These are phyloP conservation scores for Craterostigma plantagineum DNA, from an alignment of 257 asterid species.

Conservation along the genomic window DNA sequence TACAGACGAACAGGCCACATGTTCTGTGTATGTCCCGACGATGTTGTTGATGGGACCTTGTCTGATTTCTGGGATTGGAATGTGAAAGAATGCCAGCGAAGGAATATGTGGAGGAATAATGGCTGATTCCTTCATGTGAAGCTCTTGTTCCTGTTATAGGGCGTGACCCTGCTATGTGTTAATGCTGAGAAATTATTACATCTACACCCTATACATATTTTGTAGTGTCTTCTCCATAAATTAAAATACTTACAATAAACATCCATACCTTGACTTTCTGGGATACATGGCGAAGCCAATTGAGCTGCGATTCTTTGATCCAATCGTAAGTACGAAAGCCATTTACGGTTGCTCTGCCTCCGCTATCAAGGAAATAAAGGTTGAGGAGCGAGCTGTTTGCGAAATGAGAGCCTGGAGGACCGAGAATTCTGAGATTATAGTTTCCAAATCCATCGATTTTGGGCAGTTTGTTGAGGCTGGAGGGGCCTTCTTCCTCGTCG, in stretches of 20 bases:
- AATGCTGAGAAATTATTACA: too few relatives aligned
- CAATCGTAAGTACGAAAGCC: slow-evolving; percentile 70
- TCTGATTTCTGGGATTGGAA: slow-evolving; percentile 80
- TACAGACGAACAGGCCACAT: slow-evolving; percentile 52
- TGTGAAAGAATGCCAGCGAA: slow-evolving; percentile 81
- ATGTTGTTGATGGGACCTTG: slow-evolving; percentile 45
- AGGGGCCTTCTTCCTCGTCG: slow-evolving; percentile 14
- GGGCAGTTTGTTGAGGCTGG: slow-evolving; percentile 11
- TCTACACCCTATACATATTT: too few relatives aligned
- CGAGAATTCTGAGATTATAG: slow-evolving; percentile 52
- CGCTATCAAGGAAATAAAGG: slow-evolving; percentile 82
- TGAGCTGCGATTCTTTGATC: slow-evolving; percentile 88
- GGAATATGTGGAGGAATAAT: slow-evolving; percentile 16
- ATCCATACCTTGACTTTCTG: slow-evolving; percentile 29
- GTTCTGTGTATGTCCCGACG: slow-evolving; percentile 44
- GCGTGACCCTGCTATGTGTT: slow-evolving; percentile 3
- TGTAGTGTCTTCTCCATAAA: too few relatives aligned
- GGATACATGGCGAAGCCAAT: slow-evolving; percentile 58
- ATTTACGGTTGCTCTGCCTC: slow-evolving; percentile 62
- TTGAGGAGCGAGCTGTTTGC: slow-evolving; percentile 59
- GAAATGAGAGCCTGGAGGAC: slow-evolving; percentile 56
- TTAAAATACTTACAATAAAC: too few relatives aligned
- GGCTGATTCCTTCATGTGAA: neutral
- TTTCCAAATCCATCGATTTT: slow-evolving; percentile 78
- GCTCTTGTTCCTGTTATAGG: slow-evolving; percentile 35